Conservation (phyloP, 352 stramenopile genomes). For the Pythium rishiriense region DNA sequence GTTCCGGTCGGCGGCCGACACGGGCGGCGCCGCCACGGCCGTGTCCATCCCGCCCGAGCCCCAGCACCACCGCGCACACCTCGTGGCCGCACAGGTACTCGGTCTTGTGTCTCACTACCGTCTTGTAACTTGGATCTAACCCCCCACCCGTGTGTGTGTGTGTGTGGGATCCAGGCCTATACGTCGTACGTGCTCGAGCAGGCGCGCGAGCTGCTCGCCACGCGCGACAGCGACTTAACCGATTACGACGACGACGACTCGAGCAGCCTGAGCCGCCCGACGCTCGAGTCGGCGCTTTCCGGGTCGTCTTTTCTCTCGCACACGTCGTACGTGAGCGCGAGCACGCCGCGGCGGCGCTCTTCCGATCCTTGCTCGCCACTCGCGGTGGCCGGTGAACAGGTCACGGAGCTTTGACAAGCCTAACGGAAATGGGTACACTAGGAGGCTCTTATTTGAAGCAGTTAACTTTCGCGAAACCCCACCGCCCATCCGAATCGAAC, state of each 20-base stretch:
- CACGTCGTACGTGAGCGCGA: conserved; percentile 19
- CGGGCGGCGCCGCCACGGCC: conserved; percentile 29
- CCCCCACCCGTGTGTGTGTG: neutral
- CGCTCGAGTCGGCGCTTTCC: conserved; percentile 17
- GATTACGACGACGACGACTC: conserved; percentile 3
- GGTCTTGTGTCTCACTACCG: neutral
- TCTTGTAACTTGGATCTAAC: neutral
- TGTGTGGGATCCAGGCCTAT: conserved; percentile 24
- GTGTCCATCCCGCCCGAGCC: conserved; percentile 38
- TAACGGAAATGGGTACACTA: conserved; percentile 9
- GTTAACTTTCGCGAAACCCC: conserved; percentile 6
- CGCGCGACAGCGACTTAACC: conserved; percentile 12
- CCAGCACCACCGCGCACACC: conserved; percentile 24
- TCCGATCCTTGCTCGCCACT: conserved; percentile 3
- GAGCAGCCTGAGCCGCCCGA: conserved; percentile 5
- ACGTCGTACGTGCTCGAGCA: conserved; percentile 34
- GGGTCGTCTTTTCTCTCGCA: conserved; percentile 18
- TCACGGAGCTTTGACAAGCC: conserved; percentile 16
- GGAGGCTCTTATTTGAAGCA: conserved; percentile 12
- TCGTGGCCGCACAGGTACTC: conserved; percentile 23
- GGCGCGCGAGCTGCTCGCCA: conserved; percentile 30
- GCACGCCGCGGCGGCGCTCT: conserved; percentile 14
- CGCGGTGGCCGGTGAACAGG: neutral
- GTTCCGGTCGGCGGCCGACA: conserved; percentile 30
- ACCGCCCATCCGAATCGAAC: conserved; percentile 13